Percentiles rank a stretch among this genome's conserved stretches.
Evolutionary conservation across 208 protist species (phyloP).

Genomic region (Naegleria gruberi): DNA sequence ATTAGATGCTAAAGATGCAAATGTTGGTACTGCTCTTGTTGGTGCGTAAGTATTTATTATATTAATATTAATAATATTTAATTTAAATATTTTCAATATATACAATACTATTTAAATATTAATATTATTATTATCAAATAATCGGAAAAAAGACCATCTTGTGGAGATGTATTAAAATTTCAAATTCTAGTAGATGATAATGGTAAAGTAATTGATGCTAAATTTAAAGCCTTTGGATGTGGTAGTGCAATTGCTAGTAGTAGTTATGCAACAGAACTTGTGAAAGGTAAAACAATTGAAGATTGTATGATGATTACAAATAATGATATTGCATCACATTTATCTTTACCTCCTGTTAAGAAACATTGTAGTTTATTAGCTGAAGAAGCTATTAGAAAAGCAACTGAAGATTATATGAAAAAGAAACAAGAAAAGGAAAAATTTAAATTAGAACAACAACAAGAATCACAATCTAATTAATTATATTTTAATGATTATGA

Average conservation of each 20-base stretch:
- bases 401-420: constrained; percentile 89
- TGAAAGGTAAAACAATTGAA: constrained; percentile 94
- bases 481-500: no score
- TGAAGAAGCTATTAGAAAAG: constrained; percentile 96
- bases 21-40: constrained; percentile 96
- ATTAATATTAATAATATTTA: no score
- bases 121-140: no score
- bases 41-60: constrained; percentile 66
- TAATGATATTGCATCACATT: constrained; percentile 93
- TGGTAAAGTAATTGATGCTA: constrained; percentile 81
- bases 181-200: constrained; percentile 87
- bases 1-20: constrained; percentile 80
- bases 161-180: constrained; percentile 98
- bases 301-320: constrained; percentile 93
- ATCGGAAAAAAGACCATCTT: constrained; percentile 79
- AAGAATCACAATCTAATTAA: no score
- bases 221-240: constrained; percentile 88
- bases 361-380: constrained; percentile 98
- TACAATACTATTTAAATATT: no score
- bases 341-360: constrained; percentile 98
- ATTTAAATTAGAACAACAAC: not conserved
- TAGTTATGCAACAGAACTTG: constrained; percentile 92
- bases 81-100: no score
- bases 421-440: constrained; percentile 51
- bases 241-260: constrained; percentile 95